phyloP scores from a whole-genome alignment of 257 asterid genomes.

The Dorcoceras hygrometricum region DNA sequence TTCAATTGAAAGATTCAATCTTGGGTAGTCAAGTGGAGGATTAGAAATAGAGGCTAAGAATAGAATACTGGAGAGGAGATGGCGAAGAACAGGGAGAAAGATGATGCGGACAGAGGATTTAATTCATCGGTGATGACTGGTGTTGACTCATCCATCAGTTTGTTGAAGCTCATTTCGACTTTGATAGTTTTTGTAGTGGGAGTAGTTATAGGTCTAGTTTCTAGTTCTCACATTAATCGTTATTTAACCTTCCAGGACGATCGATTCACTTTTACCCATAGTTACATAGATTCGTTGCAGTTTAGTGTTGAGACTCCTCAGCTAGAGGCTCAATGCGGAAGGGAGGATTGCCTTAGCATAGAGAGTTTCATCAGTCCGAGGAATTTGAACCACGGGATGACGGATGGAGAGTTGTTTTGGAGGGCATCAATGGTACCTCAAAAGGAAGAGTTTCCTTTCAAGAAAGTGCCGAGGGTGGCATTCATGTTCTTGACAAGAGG shows the following conservation, averaged over 20 bases:
- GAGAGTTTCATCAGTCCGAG: slow-evolving; percentile 47
- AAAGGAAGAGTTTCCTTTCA: slow-evolving; percentile 69
- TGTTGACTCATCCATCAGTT: slow-evolving; percentile 59
- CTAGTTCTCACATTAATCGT: slow-evolving; percentile 74
- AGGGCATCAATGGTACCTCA: slow-evolving; percentile 89
- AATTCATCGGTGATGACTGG: slow-evolving; percentile 27
- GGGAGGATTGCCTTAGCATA: slow-evolving; percentile 54
- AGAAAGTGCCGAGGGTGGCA: slow-evolving; percentile 77
- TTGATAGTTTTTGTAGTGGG: slow-evolving; percentile 78
- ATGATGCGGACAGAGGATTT: slow-evolving; percentile 42
- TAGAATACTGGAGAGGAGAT: slow-evolving; percentile 13
- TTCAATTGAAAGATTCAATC: slow-evolving; percentile 1
- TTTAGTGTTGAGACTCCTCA: slow-evolving; percentile 27
- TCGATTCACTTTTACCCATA: slow-evolving; percentile 34
- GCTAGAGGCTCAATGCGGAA: slow-evolving; percentile 32
- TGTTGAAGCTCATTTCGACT: slow-evolving; percentile 47
- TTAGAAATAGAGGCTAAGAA: slow-evolving; percentile 1
- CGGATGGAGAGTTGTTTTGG: slow-evolving; percentile 87
- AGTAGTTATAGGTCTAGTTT: slow-evolving; percentile 76
- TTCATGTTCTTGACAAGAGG: slow-evolving; percentile 93
- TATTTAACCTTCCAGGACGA: slow-evolving; percentile 49
- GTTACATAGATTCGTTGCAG: slow-evolving; percentile 33
- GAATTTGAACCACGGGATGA: slow-evolving; percentile 61
- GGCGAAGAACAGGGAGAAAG: slow-evolving; percentile 63
- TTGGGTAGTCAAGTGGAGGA: slow-evolving; percentile 5